A percentile compares a stretch with the other conserved stretches of the same genome.
Conservation (phyloP, 2,329 filamentous ascomycete genomes). For the Fusarium nodosum region DNA sequence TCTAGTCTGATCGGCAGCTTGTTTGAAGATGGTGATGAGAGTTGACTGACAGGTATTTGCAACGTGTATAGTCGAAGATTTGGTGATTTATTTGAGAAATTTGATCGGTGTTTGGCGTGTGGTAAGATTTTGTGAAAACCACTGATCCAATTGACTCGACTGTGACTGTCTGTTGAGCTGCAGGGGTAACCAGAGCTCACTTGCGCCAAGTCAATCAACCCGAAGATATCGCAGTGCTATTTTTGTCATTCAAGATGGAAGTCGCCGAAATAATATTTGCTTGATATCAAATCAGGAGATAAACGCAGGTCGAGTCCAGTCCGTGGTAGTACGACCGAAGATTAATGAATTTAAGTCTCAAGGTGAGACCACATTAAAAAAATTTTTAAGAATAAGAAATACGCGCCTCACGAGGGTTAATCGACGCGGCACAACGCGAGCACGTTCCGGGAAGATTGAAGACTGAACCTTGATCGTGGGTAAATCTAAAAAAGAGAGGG, state of each 20-base stretch:
- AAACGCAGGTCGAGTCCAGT: neutral
- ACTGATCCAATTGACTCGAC: conserved; percentile 2
- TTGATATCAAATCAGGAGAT: conserved; percentile 12
- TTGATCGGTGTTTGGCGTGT: neutral
- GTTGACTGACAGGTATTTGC: conserved; percentile 33
- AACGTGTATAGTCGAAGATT: conserved; percentile 3
- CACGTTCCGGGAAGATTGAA: conserved; percentile 23
- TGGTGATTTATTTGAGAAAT: conserved; percentile 2
- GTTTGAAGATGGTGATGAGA: conserved; percentile 31
- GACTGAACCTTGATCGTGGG: conserved; percentile 20
- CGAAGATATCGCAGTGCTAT: conserved; percentile 29
- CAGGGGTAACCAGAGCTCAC: conserved; percentile 31
- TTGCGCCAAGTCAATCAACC: conserved; percentile 35
- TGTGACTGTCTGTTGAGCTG: conserved; percentile 11
- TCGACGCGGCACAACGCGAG: conserved; percentile 39
- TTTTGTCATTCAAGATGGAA: conserved; percentile 30
- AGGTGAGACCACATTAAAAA: conserved; percentile 9
- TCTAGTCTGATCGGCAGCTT: conserved; percentile 37
- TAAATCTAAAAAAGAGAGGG: neutral
- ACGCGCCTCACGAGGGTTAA: conserved; percentile 20
- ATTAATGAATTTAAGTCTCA: conserved; percentile 10
- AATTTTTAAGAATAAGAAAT: conserved; percentile 17
- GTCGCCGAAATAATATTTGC: conserved; percentile 1
- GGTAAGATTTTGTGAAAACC: neutral
- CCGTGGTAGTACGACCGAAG: conserved; percentile 7